Evolutionary conservation across 306 rosid species (phyloP).

Genomic region (Trifolium repens): DNA sequence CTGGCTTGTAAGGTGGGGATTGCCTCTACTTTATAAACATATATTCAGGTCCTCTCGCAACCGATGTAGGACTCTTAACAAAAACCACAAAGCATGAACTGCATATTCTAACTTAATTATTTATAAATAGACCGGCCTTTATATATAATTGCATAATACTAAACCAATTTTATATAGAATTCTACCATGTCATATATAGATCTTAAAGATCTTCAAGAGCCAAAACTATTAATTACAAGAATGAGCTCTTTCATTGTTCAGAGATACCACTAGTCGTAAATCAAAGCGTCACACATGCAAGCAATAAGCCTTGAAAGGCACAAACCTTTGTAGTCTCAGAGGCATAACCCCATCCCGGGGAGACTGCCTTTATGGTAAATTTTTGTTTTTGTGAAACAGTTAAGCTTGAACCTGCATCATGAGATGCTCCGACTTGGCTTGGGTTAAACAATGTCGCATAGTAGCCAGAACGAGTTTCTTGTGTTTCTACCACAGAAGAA

Average conservation of each 20-base stretch:
- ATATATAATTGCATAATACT: slow-evolving; percentile 14
- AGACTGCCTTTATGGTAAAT: slow-evolving; percentile 72
- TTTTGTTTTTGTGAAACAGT: slow-evolving; percentile 75
- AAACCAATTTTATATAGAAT: slow-evolving; percentile 21
- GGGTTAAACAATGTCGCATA: slow-evolving; percentile 55
- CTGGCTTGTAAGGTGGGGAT: no score
- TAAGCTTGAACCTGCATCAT: slow-evolving; percentile 61
- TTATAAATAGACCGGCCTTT: slow-evolving; percentile 5
- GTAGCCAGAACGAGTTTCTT: slow-evolving; percentile 53
- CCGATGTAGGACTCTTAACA: no score
- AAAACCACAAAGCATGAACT: slow-evolving; percentile 16
- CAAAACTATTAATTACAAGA: slow-evolving; percentile 21
- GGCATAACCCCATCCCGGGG: slow-evolving; percentile 90
- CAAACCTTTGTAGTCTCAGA: slow-evolving; percentile 82
- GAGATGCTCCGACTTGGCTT: slow-evolving; percentile 54
- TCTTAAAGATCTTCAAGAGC: slow-evolving; percentile 32
- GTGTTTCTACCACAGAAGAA: slow-evolving; percentile 53
- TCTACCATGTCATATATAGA: slow-evolving; percentile 21
- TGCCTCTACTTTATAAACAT: no score
- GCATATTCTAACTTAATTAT: slow-evolving; percentile 24
- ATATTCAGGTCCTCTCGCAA: no score
- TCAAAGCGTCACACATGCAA: slow-evolving; percentile 26
- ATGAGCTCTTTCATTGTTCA: slow-evolving; percentile 5
- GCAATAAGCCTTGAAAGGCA: slow-evolving; percentile 22
- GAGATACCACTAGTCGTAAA: slow-evolving; percentile 32